Conservation (phyloP, 2,329 filamentous ascomycete genomes). For the Colletotrichum scovillei region DNA sequence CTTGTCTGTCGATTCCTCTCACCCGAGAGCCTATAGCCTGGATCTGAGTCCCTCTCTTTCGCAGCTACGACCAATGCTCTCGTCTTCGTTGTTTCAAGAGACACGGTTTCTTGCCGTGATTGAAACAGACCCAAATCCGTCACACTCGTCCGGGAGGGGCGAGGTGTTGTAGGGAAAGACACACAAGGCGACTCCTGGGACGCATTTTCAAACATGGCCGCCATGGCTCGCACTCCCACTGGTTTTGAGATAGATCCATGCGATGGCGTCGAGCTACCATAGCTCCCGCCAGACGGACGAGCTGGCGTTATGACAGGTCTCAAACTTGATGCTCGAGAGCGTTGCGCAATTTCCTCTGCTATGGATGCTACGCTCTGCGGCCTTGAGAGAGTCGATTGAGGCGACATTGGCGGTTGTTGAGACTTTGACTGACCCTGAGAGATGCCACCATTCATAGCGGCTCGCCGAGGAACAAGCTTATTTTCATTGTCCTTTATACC, state of each 20-base stretch:
- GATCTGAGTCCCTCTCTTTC: slow-evolving; percentile 27
- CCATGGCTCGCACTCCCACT: slow-evolving; percentile 60
- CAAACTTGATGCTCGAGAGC: slow-evolving; percentile 17
- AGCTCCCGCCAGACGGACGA: neutral
- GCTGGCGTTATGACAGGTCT: neutral
- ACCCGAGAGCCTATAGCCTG: neutral
- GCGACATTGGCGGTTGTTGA: neutral
- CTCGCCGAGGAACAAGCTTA: neutral
- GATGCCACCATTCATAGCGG: neutral
- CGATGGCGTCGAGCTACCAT: neutral
- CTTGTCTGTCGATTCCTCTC: neutral
- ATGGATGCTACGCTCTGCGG: slow-evolving; percentile 23
- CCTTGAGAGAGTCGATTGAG: neutral
- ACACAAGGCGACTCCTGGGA: slow-evolving; percentile 40
- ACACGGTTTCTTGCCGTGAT: slow-evolving; percentile 37
- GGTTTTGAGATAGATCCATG: slow-evolving; percentile 41
- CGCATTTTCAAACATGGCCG: slow-evolving; percentile 61
- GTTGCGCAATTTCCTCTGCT: slow-evolving; percentile 19
- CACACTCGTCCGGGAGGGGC: slow-evolving; percentile 4
- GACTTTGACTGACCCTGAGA: neutral
- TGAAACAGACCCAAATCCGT: neutral
- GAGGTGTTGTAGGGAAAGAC: slow-evolving; percentile 21
- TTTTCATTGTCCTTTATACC: neutral
- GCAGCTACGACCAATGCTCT: slow-evolving; percentile 37
- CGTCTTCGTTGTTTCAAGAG: slow-evolving; percentile 35